phyloP scores from a whole-genome alignment of 176 grass and related monocot species.

The Olyra latifolia region DNA sequence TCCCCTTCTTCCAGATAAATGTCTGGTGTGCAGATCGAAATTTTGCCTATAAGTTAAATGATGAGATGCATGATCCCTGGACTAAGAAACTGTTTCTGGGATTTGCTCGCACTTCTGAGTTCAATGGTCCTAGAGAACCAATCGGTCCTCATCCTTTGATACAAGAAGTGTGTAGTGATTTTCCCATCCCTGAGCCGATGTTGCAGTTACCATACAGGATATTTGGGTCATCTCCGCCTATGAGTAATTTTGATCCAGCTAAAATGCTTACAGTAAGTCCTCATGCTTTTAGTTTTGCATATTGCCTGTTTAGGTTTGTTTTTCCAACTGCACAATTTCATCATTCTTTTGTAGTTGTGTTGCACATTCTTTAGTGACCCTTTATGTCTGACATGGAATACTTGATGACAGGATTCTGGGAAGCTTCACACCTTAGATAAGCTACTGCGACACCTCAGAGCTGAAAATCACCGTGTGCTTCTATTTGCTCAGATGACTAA shows the following conservation, averaged over 20 bases:
- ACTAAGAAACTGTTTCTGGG: conserved; percentile 92
- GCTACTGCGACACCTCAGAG: conserved; percentile 77
- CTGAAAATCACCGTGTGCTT: conserved; percentile 94
- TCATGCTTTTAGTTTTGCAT: conserved; percentile 12
- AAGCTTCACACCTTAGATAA: conserved; percentile 94
- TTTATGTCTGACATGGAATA: conserved; percentile 35
- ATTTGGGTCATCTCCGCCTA: conserved; percentile 95
- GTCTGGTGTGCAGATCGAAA: conserved; percentile 74
- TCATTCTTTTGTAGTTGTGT: conserved; percentile 1
- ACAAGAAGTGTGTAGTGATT: conserved; percentile 65
- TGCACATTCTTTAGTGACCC: neutral
- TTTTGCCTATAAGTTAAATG: conserved; percentile 81
- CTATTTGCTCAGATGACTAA: conserved; percentile 99
- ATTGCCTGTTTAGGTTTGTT: conserved; percentile 8
- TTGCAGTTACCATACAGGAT: conserved; percentile 89
- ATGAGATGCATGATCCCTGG: conserved; percentile 93
- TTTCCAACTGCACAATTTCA: conserved; percentile 1
- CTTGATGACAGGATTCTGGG: conserved; percentile 83
- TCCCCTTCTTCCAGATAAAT: conserved; percentile 62
- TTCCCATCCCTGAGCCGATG: conserved; percentile 54
- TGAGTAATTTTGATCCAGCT: conserved; percentile 97
- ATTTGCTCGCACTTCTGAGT: conserved; percentile 89
- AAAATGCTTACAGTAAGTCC: conserved; percentile 95
- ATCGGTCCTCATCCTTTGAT: conserved; percentile 72
- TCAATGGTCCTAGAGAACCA: conserved; percentile 87